Evolutionary conservation across 1,284 basidiomycete genomes (phyloP).

Genomic region (Fomitopsis betulina): DNA sequence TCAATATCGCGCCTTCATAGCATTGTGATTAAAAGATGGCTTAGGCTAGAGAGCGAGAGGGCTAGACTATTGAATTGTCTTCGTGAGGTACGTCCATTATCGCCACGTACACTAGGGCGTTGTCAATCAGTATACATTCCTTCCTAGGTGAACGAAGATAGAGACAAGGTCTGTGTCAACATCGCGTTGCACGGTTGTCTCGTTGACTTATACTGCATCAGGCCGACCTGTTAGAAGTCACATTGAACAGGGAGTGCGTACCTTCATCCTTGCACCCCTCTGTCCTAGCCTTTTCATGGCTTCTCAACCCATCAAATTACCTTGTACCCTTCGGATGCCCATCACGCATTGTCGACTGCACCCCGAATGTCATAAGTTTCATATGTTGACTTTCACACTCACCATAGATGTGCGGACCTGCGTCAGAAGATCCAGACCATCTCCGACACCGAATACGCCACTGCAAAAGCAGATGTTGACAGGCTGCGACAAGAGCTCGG

Average conservation of each 20-base stretch:
- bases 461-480: slow-evolving; percentile 71
- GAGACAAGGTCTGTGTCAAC: slow-evolving; percentile 46
- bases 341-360: not conserved
- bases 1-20: not conserved
- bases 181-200: not conserved
- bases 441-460: slow-evolving; percentile 69
- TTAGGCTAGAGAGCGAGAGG: slow-evolving; percentile 71
- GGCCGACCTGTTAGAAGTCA: slow-evolving; percentile 49
- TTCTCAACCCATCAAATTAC: not conserved
- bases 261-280: not conserved
- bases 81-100: slow-evolving; percentile 45
- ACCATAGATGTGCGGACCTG: slow-evolving; percentile 52
- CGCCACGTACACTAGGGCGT: slow-evolving; percentile 1
- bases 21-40: not conserved
- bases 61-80: slow-evolving; percentile 57
- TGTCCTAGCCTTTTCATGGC: not conserved
- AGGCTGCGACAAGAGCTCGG: slow-evolving; percentile 68
- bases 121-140: not conserved
- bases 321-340: not conserved
- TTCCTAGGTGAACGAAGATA: slow-evolving; percentile 67
- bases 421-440: slow-evolving; percentile 59
- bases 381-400: not conserved
- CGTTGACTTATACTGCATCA: slow-evolving; percentile 24
- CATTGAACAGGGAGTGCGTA: slow-evolving; percentile 58
- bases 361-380: not conserved